Percentiles rank a stretch among this genome's conserved stretches.
These are phyloP conservation scores for Nakazawaea pomicola DNA, from an alignment of 805 yeast genomes.

Conservation along the genomic window DNA sequence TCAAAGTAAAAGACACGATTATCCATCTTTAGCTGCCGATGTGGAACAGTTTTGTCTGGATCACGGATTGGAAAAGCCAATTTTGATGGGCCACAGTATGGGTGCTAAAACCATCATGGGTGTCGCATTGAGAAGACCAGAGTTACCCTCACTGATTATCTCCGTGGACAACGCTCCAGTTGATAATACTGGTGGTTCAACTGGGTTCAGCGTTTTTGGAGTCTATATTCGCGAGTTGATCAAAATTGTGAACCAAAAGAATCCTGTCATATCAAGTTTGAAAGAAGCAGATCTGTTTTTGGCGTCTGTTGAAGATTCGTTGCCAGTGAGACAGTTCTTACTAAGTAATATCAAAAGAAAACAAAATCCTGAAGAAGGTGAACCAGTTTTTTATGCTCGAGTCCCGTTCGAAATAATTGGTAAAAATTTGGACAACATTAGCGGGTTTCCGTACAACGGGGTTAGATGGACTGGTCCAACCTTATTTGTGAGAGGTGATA, in stretches of 20 bases:
- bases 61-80: slow-evolving; percentile 40
- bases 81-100: slow-evolving; percentile 80
- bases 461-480: slow-evolving; percentile 66
- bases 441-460: slow-evolving; percentile 73
- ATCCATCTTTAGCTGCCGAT: slow-evolving; percentile 79
- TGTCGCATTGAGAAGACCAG: slow-evolving; percentile 62
- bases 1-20: slow-evolving; percentile 64
- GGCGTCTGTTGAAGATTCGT: slow-evolving; percentile 53
- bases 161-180: slow-evolving; percentile 92
- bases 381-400: slow-evolving; percentile 37
- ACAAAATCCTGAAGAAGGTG: slow-evolving; percentile 29
- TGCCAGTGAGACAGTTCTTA: slow-evolving; percentile 69
- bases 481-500: slow-evolving; percentile 73
- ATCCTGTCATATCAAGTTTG: slow-evolving; percentile 37
- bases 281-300: slow-evolving; percentile 67
- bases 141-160: slow-evolving; percentile 54
- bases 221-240: slow-evolving; percentile 61
- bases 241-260: slow-evolving; percentile 44
- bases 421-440: slow-evolving; percentile 57
- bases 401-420: slow-evolving; percentile 73
- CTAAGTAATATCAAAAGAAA: slow-evolving; percentile 59
- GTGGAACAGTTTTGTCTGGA: slow-evolving; percentile 66
- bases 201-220: slow-evolving; percentile 46
- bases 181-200: slow-evolving; percentile 41
- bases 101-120: slow-evolving; percentile 97